These are phyloP conservation scores for Begonia peltatifolia DNA, from an alignment of 306 rosid genomes.

Conservation along the genomic window DNA sequence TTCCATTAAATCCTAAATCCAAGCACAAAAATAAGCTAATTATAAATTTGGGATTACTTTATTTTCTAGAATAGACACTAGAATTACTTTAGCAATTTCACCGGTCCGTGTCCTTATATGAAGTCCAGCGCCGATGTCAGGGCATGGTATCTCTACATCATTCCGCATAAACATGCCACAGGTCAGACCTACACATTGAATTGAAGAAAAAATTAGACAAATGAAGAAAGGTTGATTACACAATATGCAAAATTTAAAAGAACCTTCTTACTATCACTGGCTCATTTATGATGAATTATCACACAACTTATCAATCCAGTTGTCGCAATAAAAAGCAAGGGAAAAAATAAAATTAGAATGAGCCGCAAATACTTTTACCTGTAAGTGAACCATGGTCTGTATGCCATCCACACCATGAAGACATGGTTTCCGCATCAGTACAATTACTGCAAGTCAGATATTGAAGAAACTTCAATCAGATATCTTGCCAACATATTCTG, in stretches of 20 bases:
- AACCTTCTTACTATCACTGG: no score
- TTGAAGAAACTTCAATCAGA: neutral
- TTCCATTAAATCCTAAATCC: no score
- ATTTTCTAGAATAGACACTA: constrained; percentile 10
- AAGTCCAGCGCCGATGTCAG: constrained; percentile 78
- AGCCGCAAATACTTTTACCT: constrained; percentile 34
- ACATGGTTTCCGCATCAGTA: constrained; percentile 30
- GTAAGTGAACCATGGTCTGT: constrained; percentile 95
- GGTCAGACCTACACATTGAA: constrained; percentile 57
- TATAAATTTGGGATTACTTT: no score
- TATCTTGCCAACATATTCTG: neutral
- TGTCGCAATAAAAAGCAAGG: neutral
- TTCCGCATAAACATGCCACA: constrained; percentile 56
- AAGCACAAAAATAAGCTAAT: no score
- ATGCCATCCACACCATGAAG: constrained; percentile 99
- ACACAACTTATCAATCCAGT: no score
- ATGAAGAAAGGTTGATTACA: constrained; percentile 5
- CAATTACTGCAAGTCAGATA: constrained; percentile 33
- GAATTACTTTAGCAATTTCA: constrained; percentile 66
- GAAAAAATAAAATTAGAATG: neutral
- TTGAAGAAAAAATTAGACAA: constrained; percentile 20
- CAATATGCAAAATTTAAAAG: no score
- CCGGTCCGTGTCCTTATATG: constrained; percentile 63
- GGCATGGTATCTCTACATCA: constrained; percentile 73
- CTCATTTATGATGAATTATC: no score